Conservation (phyloP, 345 rosid species). For the Rhizophora apiculata region DNA sequence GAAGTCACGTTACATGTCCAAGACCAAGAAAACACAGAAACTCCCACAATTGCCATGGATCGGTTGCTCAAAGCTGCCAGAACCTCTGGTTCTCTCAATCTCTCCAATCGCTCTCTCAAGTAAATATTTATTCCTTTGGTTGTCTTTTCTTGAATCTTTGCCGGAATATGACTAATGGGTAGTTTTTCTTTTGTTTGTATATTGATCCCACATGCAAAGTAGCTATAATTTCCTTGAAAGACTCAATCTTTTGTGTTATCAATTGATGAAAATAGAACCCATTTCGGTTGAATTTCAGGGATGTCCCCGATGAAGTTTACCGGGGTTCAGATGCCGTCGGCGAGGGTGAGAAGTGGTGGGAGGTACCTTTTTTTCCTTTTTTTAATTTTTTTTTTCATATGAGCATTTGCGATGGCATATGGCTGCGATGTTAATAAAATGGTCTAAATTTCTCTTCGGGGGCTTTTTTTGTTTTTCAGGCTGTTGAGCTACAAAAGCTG, state of each 20-base stretch:
- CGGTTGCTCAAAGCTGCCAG: constrained; percentile 80
- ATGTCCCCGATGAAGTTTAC: constrained; percentile 77
- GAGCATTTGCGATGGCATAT: no score
- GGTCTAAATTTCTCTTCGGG: constrained; percentile 1
- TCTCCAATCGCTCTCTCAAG: constrained; percentile 83
- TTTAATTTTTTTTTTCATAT: not conserved
- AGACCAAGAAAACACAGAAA: not conserved
- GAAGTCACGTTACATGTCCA: constrained; percentile 13
- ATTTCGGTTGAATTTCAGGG: constrained; percentile 31
- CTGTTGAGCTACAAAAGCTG: constrained; percentile 84
- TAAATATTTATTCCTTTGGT: not conserved
- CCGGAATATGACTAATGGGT: no score
- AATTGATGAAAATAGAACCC: not conserved
- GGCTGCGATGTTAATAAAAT: not conserved
- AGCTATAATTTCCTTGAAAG: no score
- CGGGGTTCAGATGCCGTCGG: constrained; percentile 53
- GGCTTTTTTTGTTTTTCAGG: constrained; percentile 33
- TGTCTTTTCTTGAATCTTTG: no score
- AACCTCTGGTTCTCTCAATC: constrained; percentile 85
- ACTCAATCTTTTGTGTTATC: no score
- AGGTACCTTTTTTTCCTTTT: constrained; percentile 42
- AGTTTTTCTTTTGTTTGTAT: no score
- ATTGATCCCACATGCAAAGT: no score
- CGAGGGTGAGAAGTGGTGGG: constrained; percentile 95
- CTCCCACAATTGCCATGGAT: constrained; percentile 42